A percentile compares a stretch with the other conserved stretches of the same genome.
These are phyloP conservation scores for Plectranthus barbatus DNA, from an alignment of 257 asterid genomes.

Conservation along the genomic window DNA sequence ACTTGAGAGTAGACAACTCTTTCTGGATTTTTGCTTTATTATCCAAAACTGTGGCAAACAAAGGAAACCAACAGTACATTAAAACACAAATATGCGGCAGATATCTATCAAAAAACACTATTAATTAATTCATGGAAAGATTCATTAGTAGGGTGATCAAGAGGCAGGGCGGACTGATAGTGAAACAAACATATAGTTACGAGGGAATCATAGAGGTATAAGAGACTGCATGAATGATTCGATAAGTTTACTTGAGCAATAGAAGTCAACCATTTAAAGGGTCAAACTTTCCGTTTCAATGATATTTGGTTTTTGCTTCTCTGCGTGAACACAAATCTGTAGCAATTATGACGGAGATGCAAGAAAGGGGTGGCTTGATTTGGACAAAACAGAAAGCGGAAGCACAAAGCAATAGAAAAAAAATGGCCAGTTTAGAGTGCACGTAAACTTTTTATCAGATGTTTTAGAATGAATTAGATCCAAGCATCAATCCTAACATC, in stretches of 20 bases:
- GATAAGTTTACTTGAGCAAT: not conserved
- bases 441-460: not conserved
- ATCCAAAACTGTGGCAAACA: slow-evolving; percentile 49
- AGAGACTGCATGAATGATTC: not conserved
- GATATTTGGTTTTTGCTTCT: not conserved
- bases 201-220: too few relatives aligned
- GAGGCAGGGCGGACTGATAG: not conserved
- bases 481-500: not conserved
- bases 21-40: slow-evolving; percentile 47
- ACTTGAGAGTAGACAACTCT: slow-evolving; percentile 55
- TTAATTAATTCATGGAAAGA: slow-evolving; percentile 2
- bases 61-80: slow-evolving; percentile 10
- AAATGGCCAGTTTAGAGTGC: not conserved
- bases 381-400: not conserved
- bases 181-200: not conserved
- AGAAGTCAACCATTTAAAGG: not conserved
- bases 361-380: not conserved
- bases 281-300: not conserved
- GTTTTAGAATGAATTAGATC: not conserved
- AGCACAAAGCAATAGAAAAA: not conserved
- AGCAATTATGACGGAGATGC: not conserved
- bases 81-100: not conserved
- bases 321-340: not conserved
- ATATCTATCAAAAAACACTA: not conserved
- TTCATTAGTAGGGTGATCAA: not conserved